phyloP scores from a whole-genome alignment of 768 basidiomycete species.

The Lentinula aciculospora region DNA sequence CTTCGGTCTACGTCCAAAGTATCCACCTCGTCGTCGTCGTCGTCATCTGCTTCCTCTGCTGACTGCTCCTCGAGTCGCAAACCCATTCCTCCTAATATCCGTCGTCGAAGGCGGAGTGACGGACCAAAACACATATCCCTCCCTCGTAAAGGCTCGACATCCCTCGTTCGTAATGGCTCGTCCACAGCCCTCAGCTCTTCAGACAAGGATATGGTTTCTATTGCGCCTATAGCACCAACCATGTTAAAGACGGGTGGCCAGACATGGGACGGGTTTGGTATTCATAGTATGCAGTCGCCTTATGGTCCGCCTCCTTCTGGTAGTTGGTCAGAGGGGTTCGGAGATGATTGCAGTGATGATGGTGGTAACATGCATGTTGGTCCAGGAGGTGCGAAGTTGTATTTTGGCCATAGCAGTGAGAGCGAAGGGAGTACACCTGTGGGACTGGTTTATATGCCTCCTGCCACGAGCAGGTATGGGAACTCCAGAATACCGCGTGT shows the following conservation, averaged over 20 bases:
- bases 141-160: slow-evolving; percentile 4
- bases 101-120: slow-evolving; percentile 3
- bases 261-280: slow-evolving; percentile 29
- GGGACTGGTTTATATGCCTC: slow-evolving; percentile 70
- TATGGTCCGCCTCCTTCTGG: slow-evolving; percentile 11
- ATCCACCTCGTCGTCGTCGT: slow-evolving; percentile 38
- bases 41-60: slow-evolving; percentile 19
- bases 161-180: slow-evolving; percentile 24
- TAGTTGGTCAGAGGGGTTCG: slow-evolving; percentile 42
- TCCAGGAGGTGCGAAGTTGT: slow-evolving; percentile 13
- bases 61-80: slow-evolving; percentile 21
- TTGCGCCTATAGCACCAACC: slow-evolving; percentile 56
- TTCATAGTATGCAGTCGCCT: slow-evolving; percentile 9
- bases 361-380: slow-evolving; percentile 6
- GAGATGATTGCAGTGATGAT: slow-evolving; percentile 33
- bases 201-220: slow-evolving; percentile 25
- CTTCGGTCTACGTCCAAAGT: slow-evolving; percentile 37
- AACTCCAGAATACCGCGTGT: not conserved
- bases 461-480: slow-evolving; percentile 23
- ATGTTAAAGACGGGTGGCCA: slow-evolving; percentile 74
- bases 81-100: not conserved
- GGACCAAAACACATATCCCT: slow-evolving; percentile 8
- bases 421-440: slow-evolving; percentile 41
- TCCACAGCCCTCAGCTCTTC: slow-evolving; percentile 12
- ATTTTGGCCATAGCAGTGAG: slow-evolving; percentile 11